Percentiles rank a stretch among this genome's conserved stretches.
These are phyloP conservation scores for Crucibulum laeve DNA, from an alignment of 768 basidiomycete genomes.

Conservation along the genomic window DNA sequence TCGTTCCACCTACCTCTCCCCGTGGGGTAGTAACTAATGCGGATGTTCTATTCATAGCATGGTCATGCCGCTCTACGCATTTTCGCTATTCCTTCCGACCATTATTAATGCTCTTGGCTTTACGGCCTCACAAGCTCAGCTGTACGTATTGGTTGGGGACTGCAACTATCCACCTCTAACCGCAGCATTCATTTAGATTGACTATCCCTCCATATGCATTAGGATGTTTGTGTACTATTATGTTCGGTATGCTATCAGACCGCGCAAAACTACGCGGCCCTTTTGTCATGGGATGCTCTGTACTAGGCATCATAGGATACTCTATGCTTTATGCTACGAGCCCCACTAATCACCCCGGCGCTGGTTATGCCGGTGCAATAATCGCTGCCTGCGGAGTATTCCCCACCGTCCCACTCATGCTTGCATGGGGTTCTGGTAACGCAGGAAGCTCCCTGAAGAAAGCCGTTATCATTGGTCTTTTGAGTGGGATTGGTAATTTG, in stretches of 20 bases:
- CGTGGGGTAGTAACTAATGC: not conserved
- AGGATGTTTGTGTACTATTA: constrained; percentile 22
- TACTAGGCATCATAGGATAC: constrained; percentile 38
- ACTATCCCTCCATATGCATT: constrained; percentile 28
- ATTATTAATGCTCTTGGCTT: constrained; percentile 35
- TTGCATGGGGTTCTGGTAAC: constrained; percentile 47
- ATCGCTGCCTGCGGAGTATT: constrained; percentile 41
- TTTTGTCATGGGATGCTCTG: constrained; percentile 30
- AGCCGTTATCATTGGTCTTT: constrained; percentile 41
- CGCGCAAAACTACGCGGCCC: constrained; percentile 29
- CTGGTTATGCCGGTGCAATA: constrained; percentile 36
- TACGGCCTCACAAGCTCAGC: constrained; percentile 32
- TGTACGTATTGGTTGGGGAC: constrained; percentile 10
- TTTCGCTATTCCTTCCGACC: constrained; percentile 30
- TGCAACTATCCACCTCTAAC: not conserved
- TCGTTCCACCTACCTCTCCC: constrained; percentile 1
- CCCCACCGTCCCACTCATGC: constrained; percentile 32
- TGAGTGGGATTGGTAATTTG: constrained; percentile 42
- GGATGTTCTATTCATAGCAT: constrained; percentile 15
- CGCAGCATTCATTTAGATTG: constrained; percentile 11
- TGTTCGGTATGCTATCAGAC: constrained; percentile 27
- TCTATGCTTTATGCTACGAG: constrained; percentile 30
- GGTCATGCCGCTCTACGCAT: constrained; percentile 34
- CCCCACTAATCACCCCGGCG: constrained; percentile 15
- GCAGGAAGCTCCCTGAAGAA: constrained; percentile 47